Conservation (phyloP, 2,329 filamentous ascomycete genomes). For the Gaeumannomyces sp. region DNA sequence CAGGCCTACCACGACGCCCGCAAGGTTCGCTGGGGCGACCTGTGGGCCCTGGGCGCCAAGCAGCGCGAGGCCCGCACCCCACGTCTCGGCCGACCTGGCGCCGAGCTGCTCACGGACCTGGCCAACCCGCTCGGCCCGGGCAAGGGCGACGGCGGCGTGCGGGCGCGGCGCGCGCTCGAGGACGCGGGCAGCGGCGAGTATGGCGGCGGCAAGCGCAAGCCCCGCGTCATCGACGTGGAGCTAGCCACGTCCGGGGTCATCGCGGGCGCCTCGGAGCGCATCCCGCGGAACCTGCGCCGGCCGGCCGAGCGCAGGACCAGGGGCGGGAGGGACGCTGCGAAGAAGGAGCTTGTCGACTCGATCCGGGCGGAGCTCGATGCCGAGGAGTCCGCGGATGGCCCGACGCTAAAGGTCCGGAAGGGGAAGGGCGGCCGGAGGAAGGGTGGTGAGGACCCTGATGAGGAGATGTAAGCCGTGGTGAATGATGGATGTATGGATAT, state of each 20-base stretch:
- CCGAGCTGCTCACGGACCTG: constrained; percentile 9
- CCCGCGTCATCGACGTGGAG: constrained; percentile 32
- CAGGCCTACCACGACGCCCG: constrained; percentile 87
- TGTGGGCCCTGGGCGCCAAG: constrained; percentile 94
- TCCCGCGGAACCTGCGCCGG: background rate
- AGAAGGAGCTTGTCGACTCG: background rate
- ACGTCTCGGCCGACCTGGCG: constrained; percentile 47
- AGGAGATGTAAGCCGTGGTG: background rate
- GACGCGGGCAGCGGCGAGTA: constrained; percentile 15
- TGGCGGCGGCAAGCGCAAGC: constrained; percentile 28
- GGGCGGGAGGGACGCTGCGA: background rate
- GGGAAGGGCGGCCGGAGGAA: background rate
- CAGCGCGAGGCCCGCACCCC: constrained; percentile 60
- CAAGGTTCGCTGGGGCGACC: constrained; percentile 84
- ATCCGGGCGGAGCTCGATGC: background rate
- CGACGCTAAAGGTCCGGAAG: background rate
- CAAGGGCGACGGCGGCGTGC: constrained; percentile 40
- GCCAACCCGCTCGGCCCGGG: constrained; percentile 13
- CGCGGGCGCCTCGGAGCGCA: constrained; percentile 29
- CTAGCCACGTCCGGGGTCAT: constrained; percentile 29
- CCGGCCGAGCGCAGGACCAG: constrained; percentile 7
- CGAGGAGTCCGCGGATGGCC: background rate
- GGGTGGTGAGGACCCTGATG: background rate
- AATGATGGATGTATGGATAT: background rate
- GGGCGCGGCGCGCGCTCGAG: constrained; percentile 26